Evolutionary conservation across 148 eudicot genomes (phyloP).

Genomic region (Camellia sinensis): DNA sequence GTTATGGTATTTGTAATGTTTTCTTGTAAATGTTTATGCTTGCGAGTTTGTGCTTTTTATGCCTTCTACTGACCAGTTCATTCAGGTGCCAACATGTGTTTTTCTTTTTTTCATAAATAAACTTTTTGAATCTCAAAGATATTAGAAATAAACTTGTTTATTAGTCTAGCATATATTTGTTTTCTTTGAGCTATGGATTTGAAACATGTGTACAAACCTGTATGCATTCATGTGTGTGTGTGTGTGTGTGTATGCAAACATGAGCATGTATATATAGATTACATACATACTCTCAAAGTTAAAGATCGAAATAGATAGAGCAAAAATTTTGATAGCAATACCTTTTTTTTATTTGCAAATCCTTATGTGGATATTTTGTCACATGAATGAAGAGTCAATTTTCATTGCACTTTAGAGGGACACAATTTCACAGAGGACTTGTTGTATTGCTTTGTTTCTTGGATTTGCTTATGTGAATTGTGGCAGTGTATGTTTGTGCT

Average conservation of each 20-base stretch:
- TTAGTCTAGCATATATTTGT: background rate
- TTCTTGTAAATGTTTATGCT: background rate
- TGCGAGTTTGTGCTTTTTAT: background rate
- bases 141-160: background rate
- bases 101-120: background rate
- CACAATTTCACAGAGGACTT: background rate
- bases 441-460: background rate
- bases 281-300: background rate
- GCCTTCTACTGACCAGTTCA: background rate
- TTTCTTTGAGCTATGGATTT: background rate
- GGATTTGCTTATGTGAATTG: background rate
- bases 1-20: slow-evolving; percentile 18
- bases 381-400: background rate
- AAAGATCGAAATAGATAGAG: background rate
- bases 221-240: no score
- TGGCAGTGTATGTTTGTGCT: background rate
- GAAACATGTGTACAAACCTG: no score
- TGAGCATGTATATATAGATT: background rate
- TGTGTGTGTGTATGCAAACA: background rate
- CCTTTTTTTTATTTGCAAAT: background rate
- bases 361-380: background rate
- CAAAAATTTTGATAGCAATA: background rate
- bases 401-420: background rate
- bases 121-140: background rate
- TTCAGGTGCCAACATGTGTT: no score